Evolutionary conservation across 2,329 filamentous ascomycete species (phyloP).

Genomic region (Fusarium setosum): DNA sequence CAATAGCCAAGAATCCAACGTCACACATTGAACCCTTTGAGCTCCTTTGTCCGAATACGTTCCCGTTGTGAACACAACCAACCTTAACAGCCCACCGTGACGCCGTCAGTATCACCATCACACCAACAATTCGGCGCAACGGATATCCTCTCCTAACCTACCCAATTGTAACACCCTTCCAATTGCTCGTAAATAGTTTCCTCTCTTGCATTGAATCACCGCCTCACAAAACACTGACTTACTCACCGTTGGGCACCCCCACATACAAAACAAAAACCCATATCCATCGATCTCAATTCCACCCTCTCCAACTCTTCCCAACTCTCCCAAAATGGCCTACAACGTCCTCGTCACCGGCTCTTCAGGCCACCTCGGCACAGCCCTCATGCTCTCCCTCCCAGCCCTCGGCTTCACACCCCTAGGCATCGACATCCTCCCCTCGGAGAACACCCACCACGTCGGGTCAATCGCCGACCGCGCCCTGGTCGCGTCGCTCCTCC

Average conservation of each 20-base stretch:
- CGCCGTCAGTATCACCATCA: constrained; percentile 19
- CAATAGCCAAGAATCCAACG: not conserved
- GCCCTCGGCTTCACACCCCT: constrained; percentile 52
- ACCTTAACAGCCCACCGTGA: constrained; percentile 3
- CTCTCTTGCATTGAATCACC: not conserved
- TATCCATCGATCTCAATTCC: no score
- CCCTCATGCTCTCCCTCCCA: constrained; percentile 57
- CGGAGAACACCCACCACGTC: constrained; percentile 48
- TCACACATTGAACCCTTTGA: not conserved
- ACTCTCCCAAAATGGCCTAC: not conserved
- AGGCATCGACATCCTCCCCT: constrained; percentile 57
- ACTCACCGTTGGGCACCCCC: constrained; percentile 22
- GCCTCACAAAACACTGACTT: constrained; percentile 27
- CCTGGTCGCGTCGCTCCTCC: constrained; percentile 48
- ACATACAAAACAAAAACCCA: constrained; percentile 28
- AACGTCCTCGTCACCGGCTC: constrained; percentile 59
- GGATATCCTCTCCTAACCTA: not conserved
- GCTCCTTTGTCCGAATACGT: not conserved
- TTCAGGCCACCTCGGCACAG: constrained; percentile 58
- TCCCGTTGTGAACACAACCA: not conserved
- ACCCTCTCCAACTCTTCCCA: not conserved
- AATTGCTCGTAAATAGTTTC: not conserved
- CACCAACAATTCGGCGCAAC: not conserved
- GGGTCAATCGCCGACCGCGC: constrained; percentile 52
- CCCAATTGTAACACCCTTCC: not conserved